These are phyloP conservation scores for Aspergillus sclerotiicarbonarius DNA, from an alignment of 495 filamentous ascomycete genomes.

Conservation along the genomic window DNA sequence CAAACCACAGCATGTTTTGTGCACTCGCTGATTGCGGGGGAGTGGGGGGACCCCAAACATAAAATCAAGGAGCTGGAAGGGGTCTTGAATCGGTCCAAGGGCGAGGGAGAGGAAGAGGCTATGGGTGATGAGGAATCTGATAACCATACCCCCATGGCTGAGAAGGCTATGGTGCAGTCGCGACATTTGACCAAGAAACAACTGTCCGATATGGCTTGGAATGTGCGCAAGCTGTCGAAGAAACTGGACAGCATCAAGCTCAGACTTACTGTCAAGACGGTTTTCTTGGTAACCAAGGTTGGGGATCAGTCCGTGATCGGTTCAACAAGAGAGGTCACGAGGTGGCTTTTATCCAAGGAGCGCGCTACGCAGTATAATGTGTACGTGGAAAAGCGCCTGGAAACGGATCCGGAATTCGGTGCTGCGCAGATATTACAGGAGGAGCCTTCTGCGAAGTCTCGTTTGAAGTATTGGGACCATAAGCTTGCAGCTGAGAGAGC, in stretches of 20 bases:
- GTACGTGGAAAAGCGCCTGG: slow-evolving; percentile 72
- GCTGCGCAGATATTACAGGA: slow-evolving; percentile 57
- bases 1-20: slow-evolving; percentile 75
- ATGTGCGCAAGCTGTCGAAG: slow-evolving; percentile 86
- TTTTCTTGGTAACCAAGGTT: slow-evolving; percentile 88
- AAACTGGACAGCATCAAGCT: slow-evolving; percentile 74
- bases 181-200: slow-evolving; percentile 86
- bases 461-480: slow-evolving; percentile 80
- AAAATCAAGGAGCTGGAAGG: slow-evolving; percentile 32
- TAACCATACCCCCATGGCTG: slow-evolving; percentile 19
- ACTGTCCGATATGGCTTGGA: slow-evolving; percentile 92
- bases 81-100: slow-evolving; percentile 15
- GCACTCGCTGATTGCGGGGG: slow-evolving; percentile 70
- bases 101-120: slow-evolving; percentile 22
- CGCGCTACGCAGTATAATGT: slow-evolving; percentile 69
- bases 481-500: slow-evolving; percentile 73
- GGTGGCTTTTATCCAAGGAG: slow-evolving; percentile 82
- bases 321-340: slow-evolving; percentile 71
- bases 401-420: slow-evolving; percentile 69
- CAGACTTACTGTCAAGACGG: slow-evolving; percentile 73
- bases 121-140: slow-evolving; percentile 23
- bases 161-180: slow-evolving; percentile 47
- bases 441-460: slow-evolving; percentile 51
- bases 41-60: slow-evolving; percentile 32
- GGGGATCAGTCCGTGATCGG: slow-evolving; percentile 79